Base-by-base conservation (phyloP, 495 filamentous ascomycete genomes). In the Bryoglossum gracile region DNA sequence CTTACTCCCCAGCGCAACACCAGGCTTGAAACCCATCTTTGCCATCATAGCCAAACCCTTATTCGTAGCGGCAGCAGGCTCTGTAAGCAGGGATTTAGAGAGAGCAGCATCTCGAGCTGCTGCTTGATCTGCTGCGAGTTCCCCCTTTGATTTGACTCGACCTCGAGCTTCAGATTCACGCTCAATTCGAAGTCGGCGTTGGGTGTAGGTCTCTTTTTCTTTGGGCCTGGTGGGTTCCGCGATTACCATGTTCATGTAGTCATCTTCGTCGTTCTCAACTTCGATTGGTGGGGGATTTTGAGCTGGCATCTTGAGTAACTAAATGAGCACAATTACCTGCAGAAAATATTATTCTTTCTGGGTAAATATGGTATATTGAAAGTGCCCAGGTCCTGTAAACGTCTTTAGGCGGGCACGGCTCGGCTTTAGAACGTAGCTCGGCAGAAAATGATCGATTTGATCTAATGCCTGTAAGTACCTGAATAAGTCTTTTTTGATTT, bases 41-140 rank as follows among this genome's bases (percentile, higher is more conserved):
- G 86, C 81, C 90, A 98, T 92, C 89, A 98, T 95, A 48, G 86
- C 73, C 46, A 89, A 80, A 2, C 92, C 92, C 64, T 96, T 98
- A 66, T 75, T 84, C 43, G 72, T 69, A 21, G 60, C 38, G 3
- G 51, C 46, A n/a, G 37, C 50, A 4, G 67, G 60, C n/a, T 77
- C 74, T 33, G 72, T 60, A 13, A 87, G 68, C 21, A 95, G 71
- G n/a, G 82, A 83, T 11, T 68, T 82, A 2, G 78, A 69, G 13
- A 95, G 75, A 3, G 83, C 88, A 34, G 72, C 76, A 62, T 97
- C 89, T 35, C 88, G 84, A 19, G 74, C 78, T 30, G 72, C 72
- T 19, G 71, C 76, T 57, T 82, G 86, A 51, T 86, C 78, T 14
- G 76, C 78, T 13, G 78, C 81, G 33, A 80, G 78, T 71, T 97